Conservation (phyloP, 352 stramenopile species). For the Globisporangium heterothallicum region DNA sequence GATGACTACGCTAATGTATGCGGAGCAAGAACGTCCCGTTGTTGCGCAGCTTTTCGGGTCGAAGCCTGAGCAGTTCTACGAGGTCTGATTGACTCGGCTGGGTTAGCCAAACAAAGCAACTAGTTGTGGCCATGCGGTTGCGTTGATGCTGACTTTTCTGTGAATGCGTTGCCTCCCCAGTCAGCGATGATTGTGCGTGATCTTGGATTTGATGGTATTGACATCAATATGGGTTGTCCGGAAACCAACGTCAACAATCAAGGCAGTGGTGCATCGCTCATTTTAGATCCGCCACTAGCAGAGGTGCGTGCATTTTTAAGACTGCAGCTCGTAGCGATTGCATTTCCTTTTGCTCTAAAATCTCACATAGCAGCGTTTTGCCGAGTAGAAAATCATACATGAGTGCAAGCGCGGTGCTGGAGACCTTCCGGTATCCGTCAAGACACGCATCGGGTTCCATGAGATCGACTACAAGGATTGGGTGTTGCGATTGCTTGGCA, state of each 20-base stretch:
- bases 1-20: conserved; percentile 75
- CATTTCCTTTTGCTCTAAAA: no score
- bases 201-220: conserved; percentile 79
- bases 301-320: conserved; percentile 16
- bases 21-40: conserved; percentile 62
- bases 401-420: conserved; percentile 67
- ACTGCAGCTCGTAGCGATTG: background rate
- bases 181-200: conserved; percentile 72
- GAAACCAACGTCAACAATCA: conserved; percentile 78
- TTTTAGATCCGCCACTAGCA: conserved; percentile 52
- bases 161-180: conserved; percentile 16
- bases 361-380: no score
- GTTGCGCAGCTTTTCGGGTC: conserved; percentile 82
- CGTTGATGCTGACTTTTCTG: background rate
- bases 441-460: conserved; percentile 78
- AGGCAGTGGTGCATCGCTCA: conserved; percentile 63
- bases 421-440: conserved; percentile 63
- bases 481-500: conserved; percentile 61
- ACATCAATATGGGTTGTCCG: conserved; percentile 86
- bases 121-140: no score
- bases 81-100: conserved; percentile 40
- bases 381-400: conserved; percentile 43
- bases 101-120: no score
- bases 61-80: conserved; percentile 83
- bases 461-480: conserved; percentile 77